Evolutionary conservation across 2,329 filamentous ascomycete genomes (phyloP), one percentile per base, ranked within the genome.

Genomic region (Monosporascus sp.): DNA sequence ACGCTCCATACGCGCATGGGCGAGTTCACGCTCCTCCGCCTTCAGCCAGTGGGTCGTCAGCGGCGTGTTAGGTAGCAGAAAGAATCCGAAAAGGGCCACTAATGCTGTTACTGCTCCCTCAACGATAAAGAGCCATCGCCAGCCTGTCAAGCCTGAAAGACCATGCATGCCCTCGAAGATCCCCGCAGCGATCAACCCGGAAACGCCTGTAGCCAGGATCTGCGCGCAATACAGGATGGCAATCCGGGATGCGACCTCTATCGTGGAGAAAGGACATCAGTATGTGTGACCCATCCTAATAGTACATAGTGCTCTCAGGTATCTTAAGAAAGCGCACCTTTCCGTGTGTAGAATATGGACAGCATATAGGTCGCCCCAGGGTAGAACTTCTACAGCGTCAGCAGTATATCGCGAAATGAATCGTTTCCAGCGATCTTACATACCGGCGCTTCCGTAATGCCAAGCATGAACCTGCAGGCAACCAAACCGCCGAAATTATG

Each of bases 61-160:
- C 8, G 65, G 70, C 49, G 66, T 70, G 56, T 69, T 68, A 8
- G 71, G 74, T 17, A 75, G 72, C 31, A 76, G 54, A 79, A 81
- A 88, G 70, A 83, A 86, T 5, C 77, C 81, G 2, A 73, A 67
- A 4, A 85, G 58, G 2, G 83, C 85, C n/a, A 86, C 74, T 1
- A 86, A 2, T 3, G 85, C 74, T 0, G 84, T 87, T 0, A 75
- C 73, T 4, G 85, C 70, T 1, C 85, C 85, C 69, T 83, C 78
- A 39, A 82, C 70, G 48, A 83, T 73, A 56, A 78, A 78, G 25
- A 78, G 74, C 77, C 70, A 79, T 38, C 69, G 71, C 72, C 74
- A 79, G 3, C 74, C 74, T 6, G 65, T 56, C 36, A 70, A 60
- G 2, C 74, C 75, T 8, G 75, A 77, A 5, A 81, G 62, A 1